Percentiles rank a stretch among this genome's conserved stretches.
These are phyloP conservation scores for Azolla pinnata DNA, from an alignment of 75 land plant species.

Conservation along the genomic window DNA sequence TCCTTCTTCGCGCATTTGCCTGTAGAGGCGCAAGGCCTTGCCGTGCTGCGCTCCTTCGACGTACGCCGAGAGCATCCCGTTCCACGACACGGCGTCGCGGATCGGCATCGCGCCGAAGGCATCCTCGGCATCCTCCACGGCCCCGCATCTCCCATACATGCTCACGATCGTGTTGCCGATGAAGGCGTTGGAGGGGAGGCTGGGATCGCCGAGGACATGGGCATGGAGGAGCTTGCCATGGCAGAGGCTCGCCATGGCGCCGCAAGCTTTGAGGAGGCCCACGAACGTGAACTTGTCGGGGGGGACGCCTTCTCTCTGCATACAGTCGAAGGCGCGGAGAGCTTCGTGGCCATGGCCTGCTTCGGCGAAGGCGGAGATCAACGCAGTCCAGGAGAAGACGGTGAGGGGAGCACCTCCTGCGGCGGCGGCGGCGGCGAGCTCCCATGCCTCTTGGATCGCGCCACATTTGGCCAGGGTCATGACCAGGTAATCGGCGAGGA, in stretches of 20 bases:
- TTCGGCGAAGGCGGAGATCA: not conserved
- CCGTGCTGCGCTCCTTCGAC: not conserved
- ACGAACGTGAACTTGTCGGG: constrained; percentile 2
- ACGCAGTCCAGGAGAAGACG: constrained; percentile 8
- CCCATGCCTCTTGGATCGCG: not conserved
- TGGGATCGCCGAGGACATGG: not conserved
- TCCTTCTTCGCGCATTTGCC: constrained; percentile 7
- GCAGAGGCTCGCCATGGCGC: not conserved
- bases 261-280: constrained; percentile 5
- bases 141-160: constrained; percentile 9
- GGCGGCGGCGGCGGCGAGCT: not conserved
- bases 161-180: not conserved
- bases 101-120: not conserved
- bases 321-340: not conserved
- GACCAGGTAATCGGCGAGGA: not conserved
- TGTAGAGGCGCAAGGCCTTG: not conserved
- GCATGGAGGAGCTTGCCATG: not conserved
- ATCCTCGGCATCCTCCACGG: not conserved
- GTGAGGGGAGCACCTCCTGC: not conserved
- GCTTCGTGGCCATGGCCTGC: not conserved
- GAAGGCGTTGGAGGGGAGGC: not conserved
- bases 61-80: constrained; percentile 5
- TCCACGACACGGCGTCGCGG: constrained; percentile 6
- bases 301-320: not conserved
- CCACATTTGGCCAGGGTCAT: constrained; percentile 6